Evolutionary conservation across 305 asterid species (phyloP), one percentile per base, ranked within the genome.

Genomic region (Fraxinus dipetala): DNA sequence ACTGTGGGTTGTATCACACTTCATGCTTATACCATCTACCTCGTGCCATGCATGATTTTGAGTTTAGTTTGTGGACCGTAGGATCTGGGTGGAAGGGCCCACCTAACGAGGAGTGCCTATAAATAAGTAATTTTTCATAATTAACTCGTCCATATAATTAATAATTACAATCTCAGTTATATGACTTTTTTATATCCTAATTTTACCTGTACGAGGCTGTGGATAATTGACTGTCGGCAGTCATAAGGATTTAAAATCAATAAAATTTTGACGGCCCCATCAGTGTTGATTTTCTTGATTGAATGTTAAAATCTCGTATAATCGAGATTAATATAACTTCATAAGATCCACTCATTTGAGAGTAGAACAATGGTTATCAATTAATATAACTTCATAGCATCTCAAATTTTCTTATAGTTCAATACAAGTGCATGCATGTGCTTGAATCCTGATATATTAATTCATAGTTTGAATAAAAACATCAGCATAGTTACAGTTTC

Each of bases 1-100:
- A 24, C 6, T 43, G 82, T 45, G 82, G 77, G 83, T 76, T 28
- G 82, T 87, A 86, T 85, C 87, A 86, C 86, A 89, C 89, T 89
- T 89, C 90, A 87, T 89, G 91, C 92, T 85, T 84, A 86, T 83
- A 91, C 88, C 92, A 91, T 85, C 89, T 80, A 69, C 65, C 63
- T 79, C 14, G 3, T 18, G 81, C 13, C 88, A 69, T 35, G 11
- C 81, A 36, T 65, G 48, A 40, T 36, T 16, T n/a, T 83, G 65
- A 54, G 82, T 36, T 73, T 14, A 80, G 80, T 69, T 28, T 78
- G 83, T 73, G 87, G 86, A 77, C 85, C 89, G 18, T 67, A 1
- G 13, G 75, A 86, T 84, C 86, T 78, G 45, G 78, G 72, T 72
- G 78, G 63, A 54, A 32, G 65, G 87, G 32, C 78, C 88, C 83